Percentiles rank a stretch among this genome's conserved stretches.
phyloP scores from a whole-genome alignment of 495 filamentous ascomycete species.

The Trypethelium eluteriae region DNA sequence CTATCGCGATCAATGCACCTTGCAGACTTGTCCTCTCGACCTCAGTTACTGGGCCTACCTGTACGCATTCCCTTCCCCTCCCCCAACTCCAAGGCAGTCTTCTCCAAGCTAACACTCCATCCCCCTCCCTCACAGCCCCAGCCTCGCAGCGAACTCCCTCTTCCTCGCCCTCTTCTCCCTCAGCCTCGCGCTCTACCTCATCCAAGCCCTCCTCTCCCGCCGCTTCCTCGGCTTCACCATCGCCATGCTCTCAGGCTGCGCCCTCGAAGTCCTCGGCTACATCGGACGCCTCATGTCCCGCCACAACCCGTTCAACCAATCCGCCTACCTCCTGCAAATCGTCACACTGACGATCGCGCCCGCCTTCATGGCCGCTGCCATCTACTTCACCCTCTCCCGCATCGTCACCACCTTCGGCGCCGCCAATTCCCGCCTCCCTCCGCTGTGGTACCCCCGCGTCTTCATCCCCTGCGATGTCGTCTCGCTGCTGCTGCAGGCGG shows the following conservation, averaged over 20 bases:
- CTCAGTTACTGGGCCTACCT: slow-evolving; percentile 30
- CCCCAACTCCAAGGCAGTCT: background rate
- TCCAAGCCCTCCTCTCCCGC: slow-evolving; percentile 17
- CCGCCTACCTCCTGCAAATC: slow-evolving; percentile 32
- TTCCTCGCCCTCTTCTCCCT: slow-evolving; percentile 23
- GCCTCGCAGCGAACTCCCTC: slow-evolving; percentile 19
- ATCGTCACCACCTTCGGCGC: slow-evolving; percentile 42
- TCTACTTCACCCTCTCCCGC: slow-evolving; percentile 48
- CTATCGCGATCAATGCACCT: slow-evolving; percentile 26
- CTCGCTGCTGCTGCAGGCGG: slow-evolving; percentile 45
- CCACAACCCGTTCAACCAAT: slow-evolving; percentile 19
- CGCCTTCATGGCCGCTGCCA: slow-evolving; percentile 50
- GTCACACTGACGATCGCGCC: slow-evolving; percentile 51
- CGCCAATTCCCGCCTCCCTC: slow-evolving; percentile 45
- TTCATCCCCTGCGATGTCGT: slow-evolving; percentile 49
- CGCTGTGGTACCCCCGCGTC: slow-evolving; percentile 46
- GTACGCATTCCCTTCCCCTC: background rate
- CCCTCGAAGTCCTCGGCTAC: slow-evolving; percentile 23
- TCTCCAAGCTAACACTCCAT: background rate
- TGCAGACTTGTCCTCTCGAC: slow-evolving; percentile 25
- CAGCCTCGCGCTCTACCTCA: slow-evolving; percentile 21
- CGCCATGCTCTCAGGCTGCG: slow-evolving; percentile 20
- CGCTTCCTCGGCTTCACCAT: slow-evolving; percentile 20
- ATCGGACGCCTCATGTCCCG: slow-evolving; percentile 22
- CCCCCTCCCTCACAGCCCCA: slow-evolving; percentile 22